phyloP scores from a whole-genome alignment of 2,329 filamentous ascomycete genomes.

The Pyricularia pennisetigena region DNA sequence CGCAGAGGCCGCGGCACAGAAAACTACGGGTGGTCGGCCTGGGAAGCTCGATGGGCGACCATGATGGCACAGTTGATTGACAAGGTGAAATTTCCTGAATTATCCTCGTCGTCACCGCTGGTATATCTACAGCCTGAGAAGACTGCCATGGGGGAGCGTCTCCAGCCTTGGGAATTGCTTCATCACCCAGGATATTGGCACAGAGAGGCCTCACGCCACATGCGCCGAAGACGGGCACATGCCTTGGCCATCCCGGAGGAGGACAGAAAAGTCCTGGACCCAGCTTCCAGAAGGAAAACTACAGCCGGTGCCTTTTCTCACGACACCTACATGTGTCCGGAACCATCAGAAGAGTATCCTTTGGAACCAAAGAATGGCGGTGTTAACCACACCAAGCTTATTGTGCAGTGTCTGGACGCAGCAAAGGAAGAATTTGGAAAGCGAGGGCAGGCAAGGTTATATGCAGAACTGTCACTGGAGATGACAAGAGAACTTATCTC shows the following conservation, averaged over 20 bases:
- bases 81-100: constrained; percentile 38
- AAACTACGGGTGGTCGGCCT: constrained; percentile 90
- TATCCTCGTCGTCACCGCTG: constrained; percentile 30
- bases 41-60: constrained; percentile 67
- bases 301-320: constrained; percentile 46
- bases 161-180: constrained; percentile 53
- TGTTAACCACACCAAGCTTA: constrained; percentile 44
- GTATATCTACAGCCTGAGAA: constrained; percentile 51
- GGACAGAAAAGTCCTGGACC: constrained; percentile 40
- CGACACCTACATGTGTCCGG: constrained; percentile 57
- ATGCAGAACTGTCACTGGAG: constrained; percentile 47
- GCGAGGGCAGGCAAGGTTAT: constrained; percentile 40
- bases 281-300: constrained; percentile 32
- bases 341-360: constrained; percentile 50
- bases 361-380: constrained; percentile 25
- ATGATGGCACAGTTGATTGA: constrained; percentile 54
- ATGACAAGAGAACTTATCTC: constrained; percentile 45
- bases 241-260: constrained; percentile 50
- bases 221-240: constrained; percentile 39
- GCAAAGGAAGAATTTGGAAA: constrained; percentile 44
- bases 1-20: constrained; percentile 73
- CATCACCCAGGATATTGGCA: constrained; percentile 63
- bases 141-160: constrained; percentile 42
- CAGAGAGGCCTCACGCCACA: constrained; percentile 47
- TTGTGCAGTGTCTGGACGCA: constrained; percentile 40